A percentile compares a stretch with the other conserved stretches of the same genome.
phyloP scores from a whole-genome alignment of 805 yeast species.

The Saccharomyces mikatae region DNA sequence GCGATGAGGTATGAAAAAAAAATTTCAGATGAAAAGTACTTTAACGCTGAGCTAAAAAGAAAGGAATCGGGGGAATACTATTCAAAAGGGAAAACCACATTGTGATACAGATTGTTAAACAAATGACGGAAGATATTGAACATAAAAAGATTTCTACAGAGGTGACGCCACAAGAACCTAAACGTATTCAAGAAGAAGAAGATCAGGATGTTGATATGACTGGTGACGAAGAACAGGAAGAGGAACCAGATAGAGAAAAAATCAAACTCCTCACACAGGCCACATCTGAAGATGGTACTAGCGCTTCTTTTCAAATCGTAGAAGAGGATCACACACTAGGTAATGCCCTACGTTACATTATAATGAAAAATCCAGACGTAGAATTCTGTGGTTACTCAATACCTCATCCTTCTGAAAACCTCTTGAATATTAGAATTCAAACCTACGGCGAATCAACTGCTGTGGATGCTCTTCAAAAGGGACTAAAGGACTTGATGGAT shows the following conservation, averaged over 20 bases:
- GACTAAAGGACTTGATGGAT: constrained; percentile 75
- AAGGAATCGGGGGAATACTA: not conserved
- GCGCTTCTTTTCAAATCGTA: constrained; percentile 85
- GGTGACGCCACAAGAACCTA: not conserved
- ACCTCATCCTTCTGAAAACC: constrained; percentile 94
- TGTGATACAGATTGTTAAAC: not conserved
- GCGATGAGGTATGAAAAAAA: not conserved
- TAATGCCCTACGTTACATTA: constrained; percentile 84
- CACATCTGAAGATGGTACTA: constrained; percentile 83
- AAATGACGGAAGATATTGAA: constrained; percentile 6
- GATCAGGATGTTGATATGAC: constrained; percentile 7
- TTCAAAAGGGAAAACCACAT: not conserved
- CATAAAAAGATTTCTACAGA: not conserved
- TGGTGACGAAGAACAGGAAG: constrained; percentile 27
- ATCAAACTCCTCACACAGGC: constrained; percentile 67
- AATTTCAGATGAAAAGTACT: not conserved
- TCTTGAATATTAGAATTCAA: constrained; percentile 84
- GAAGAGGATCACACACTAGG: constrained; percentile 97
- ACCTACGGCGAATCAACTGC: constrained; percentile 84
- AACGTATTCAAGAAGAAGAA: constrained; percentile 13
- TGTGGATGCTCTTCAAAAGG: constrained; percentile 85
- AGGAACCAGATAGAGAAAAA: constrained; percentile 46
- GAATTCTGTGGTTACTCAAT: constrained; percentile 98
- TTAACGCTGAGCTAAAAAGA: not conserved
- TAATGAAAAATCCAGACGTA: constrained; percentile 96